phyloP scores from a whole-genome alignment of 2,329 filamentous ascomycete species.

The Pseudofabraea citricarpa region DNA sequence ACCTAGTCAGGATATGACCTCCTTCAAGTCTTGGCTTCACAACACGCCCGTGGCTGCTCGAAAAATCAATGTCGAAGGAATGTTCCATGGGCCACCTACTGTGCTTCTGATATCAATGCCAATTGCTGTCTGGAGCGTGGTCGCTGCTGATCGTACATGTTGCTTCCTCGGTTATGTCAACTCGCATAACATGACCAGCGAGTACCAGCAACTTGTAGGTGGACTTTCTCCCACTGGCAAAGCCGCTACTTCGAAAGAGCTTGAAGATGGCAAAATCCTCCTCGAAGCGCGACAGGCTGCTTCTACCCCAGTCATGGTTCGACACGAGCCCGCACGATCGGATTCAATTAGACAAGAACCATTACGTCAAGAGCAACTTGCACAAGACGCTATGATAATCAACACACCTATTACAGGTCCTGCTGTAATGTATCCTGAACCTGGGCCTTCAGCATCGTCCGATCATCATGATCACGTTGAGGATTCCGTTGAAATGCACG shows the following conservation, averaged over 20 bases:
- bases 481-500: constrained; percentile 65
- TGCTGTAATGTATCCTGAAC: constrained; percentile 22
- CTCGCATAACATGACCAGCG: constrained; percentile 62
- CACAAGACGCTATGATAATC: constrained; percentile 20
- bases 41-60: constrained; percentile 50
- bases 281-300: constrained; percentile 35
- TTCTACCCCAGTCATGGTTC: constrained; percentile 30
- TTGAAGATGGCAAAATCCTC: constrained; percentile 53
- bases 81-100: constrained; percentile 63
- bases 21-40: constrained; percentile 62
- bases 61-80: constrained; percentile 60
- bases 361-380: constrained; percentile 17
- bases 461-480: constrained; percentile 46
- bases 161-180: constrained; percentile 61
- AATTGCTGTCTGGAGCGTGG: constrained; percentile 56
- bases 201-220: constrained; percentile 55
- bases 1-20: constrained; percentile 60
- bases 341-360: constrained; percentile 14
- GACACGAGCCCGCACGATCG: constrained; percentile 33
- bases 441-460: constrained; percentile 16
- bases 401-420: constrained; percentile 17
- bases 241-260: constrained; percentile 44
- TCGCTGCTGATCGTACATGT: constrained; percentile 63
- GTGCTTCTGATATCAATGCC: constrained; percentile 65
- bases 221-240: constrained; percentile 32